phyloP scores from a whole-genome alignment of 495 filamentous ascomycete species.

The Pyronema omphalodes region DNA sequence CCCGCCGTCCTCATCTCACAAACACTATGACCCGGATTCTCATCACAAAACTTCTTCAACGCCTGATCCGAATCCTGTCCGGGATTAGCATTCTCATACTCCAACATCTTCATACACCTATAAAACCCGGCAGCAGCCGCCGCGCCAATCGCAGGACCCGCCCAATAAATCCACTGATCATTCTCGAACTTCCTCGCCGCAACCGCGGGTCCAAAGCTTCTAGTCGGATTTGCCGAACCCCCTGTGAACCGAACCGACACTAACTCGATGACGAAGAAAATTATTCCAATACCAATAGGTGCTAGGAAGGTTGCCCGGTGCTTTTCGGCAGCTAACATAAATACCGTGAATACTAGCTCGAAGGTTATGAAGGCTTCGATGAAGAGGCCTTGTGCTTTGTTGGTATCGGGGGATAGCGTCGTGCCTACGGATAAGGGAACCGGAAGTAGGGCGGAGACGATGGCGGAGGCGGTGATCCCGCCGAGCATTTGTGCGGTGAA shows the following conservation, averaged over 20 bases:
- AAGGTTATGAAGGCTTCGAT: conserved; percentile 40
- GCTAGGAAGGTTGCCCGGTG: conserved; percentile 32
- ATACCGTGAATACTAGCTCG: conserved; percentile 37
- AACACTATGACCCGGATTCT: not conserved
- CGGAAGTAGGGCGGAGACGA: conserved; percentile 37
- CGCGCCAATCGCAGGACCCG: conserved; percentile 49
- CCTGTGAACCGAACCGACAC: conserved; percentile 51
- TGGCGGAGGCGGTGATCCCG: conserved; percentile 34
- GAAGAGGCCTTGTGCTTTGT: conserved; percentile 34
- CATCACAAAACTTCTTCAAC: not conserved
- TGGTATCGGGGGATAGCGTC: conserved; percentile 26
- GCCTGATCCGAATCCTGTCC: conserved; percentile 1
- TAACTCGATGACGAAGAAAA: conserved; percentile 36
- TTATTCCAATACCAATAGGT: conserved; percentile 35
- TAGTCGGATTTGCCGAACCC: conserved; percentile 50
- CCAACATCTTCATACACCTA: conserved; percentile 43
- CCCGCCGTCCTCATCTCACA: not conserved
- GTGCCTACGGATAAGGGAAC: conserved; percentile 32
- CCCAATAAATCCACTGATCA: conserved; percentile 56
- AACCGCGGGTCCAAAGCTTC: conserved; percentile 51
- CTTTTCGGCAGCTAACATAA: conserved; percentile 36
- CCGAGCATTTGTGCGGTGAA: conserved; percentile 38
- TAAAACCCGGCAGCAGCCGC: conserved; percentile 52
- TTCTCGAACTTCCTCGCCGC: conserved; percentile 42
- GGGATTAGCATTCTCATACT: conserved; percentile 47